Evolutionary conservation across 805 yeast species (phyloP), one percentile per base, ranked within the genome.

Genomic region (Starmera pachycereana): DNA sequence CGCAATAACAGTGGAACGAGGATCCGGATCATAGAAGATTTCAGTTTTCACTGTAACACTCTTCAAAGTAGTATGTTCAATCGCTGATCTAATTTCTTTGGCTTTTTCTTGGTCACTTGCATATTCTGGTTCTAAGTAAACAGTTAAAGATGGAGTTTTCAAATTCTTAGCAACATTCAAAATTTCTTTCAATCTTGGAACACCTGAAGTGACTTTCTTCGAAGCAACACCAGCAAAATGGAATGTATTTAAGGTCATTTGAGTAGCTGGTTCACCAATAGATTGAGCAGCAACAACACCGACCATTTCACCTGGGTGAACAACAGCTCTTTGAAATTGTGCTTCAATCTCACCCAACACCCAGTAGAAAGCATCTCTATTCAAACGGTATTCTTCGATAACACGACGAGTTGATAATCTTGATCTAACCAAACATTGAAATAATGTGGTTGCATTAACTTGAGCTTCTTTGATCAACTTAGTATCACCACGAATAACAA

Each of bases 91-190:
- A 35, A 92, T 86, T 35, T 81, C 80, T 69, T 92, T 92, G 10
- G 99, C 97, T 63, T 72, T 78, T 60, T 89, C 97, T 62, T 89
- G 90, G 53, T 92, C 96, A 37, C 75, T 72, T 6, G 96, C 89
- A 46, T 80, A 72, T 33, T 78, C 90, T 6, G 80, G 78, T 37
- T 85, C 72, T 60, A 92, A 68, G 60, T 89, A 92, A n/a, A 90
- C 96, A 9, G 96, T 88, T 58, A 90, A 71, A 12, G 96, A 94
- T n/a, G 99, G 99, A n/a, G 99, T 92, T 66, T 90, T 92, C 72
- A 92, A 89, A 55, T 86, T 90, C 69, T 92, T 92, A 10, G 99
- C 99, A 49, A 92, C 98, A 61, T 90, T 90, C 63, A 92, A 75
- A 76, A 92, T 92, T 69, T 89, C 97, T 76, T 89, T 89, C 62